Conservation (phyloP, 306 rosid genomes). For the Cyamopsis tetragonoloba region DNA sequence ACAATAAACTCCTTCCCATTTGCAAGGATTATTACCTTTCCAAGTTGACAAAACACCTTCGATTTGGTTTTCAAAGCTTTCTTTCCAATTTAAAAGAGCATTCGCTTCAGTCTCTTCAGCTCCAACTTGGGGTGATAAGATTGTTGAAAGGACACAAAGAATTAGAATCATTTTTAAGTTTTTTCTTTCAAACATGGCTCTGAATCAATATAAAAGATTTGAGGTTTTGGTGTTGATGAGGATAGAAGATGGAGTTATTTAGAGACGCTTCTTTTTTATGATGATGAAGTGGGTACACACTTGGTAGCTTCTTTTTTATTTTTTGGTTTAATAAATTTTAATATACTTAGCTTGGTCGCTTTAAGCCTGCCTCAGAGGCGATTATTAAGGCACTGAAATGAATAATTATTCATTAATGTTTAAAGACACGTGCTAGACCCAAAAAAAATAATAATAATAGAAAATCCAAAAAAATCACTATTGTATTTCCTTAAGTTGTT, state of each 20-base stretch:
- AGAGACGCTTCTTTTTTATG: no score
- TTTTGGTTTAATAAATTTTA: background rate
- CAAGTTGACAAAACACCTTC: conserved; percentile 26
- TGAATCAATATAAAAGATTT: background rate
- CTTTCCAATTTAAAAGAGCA: conserved; percentile 29
- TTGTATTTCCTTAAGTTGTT: background rate
- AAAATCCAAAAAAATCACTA: background rate
- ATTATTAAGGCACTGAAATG: no score
- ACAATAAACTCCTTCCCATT: conserved; percentile 23
- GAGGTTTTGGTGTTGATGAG: background rate
- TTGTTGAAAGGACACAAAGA: background rate
- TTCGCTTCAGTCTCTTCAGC: conserved; percentile 18
- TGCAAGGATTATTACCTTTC: conserved; percentile 15
- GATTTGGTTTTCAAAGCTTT: conserved; percentile 18
- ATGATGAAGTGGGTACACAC: background rate
- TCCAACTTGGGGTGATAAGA: background rate
- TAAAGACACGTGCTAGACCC: background rate
- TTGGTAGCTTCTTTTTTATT: background rate
- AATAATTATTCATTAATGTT: background rate
- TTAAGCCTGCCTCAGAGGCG: background rate
- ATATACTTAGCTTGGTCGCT: no score
- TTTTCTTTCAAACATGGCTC: background rate
- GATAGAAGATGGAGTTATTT: background rate
- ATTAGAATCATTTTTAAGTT: background rate
- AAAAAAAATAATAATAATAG: no score